Percentiles rank a stretch among this genome's conserved stretches.
Evolutionary conservation across 192 early-diverging fungal genomes (phyloP).

Genomic region (Backusella morwellensis): DNA sequence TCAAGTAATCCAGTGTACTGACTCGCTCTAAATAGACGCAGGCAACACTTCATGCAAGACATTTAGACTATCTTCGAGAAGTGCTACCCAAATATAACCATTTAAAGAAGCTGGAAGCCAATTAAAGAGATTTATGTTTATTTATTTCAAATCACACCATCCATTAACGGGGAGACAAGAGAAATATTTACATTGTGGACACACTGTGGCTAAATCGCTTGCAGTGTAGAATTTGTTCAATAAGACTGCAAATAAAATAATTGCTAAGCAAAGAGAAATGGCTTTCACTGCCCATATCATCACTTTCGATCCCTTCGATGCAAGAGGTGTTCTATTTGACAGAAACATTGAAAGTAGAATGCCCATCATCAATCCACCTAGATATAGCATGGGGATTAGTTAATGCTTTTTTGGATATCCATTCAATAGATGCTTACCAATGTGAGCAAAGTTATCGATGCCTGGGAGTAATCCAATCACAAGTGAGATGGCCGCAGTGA

Average conservation of each 20-base stretch:
- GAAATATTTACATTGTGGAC: constrained; percentile 63
- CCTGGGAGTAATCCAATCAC: constrained; percentile 72
- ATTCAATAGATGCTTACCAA: constrained; percentile 15
- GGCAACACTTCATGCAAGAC: constrained; percentile 55
- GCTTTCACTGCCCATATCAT: not conserved
- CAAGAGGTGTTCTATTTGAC: constrained; percentile 11
- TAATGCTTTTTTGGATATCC: constrained; percentile 1
- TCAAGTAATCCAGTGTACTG: not conserved
- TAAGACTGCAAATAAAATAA: constrained; percentile 11
- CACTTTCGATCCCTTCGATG: constrained; percentile 16
- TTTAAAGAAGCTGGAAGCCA: constrained; percentile 33
- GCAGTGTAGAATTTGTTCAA: not conserved
- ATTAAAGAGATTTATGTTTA: constrained; percentile 2
- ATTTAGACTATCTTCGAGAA: constrained; percentile 72
- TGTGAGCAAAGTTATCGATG: constrained; percentile 85
- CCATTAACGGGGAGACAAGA: constrained; percentile 43
- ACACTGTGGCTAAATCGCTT: constrained; percentile 25
- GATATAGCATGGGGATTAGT: constrained; percentile 29
- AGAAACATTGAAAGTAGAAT: constrained; percentile 50
- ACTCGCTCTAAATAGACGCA: constrained; percentile 40
- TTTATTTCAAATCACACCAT: not conserved
- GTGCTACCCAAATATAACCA: constrained; percentile 60
- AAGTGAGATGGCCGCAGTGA: constrained; percentile 65
- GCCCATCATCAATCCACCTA: constrained; percentile 43
- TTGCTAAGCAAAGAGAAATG: constrained; percentile 2